Conservation (phyloP, 139 green algal species). For the Tetratostichococcus sp. region DNA sequence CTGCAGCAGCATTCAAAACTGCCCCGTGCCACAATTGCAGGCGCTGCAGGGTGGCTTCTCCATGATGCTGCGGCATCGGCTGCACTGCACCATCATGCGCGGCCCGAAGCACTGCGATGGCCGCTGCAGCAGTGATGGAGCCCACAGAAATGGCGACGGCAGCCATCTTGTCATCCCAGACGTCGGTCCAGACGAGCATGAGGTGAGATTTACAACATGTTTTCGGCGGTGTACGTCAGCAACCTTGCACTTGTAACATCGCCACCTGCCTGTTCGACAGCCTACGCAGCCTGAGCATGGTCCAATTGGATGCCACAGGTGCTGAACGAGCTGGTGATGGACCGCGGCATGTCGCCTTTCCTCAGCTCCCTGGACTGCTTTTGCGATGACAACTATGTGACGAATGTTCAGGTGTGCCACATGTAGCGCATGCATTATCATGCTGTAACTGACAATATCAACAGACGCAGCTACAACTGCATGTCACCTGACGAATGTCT, state of each 20-base stretch:
- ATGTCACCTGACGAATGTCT: too few relatives aligned
- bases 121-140: background rate
- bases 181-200: background rate
- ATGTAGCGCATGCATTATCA: too few relatives aligned
- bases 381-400: conserved; percentile 74
- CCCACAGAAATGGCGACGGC: too few relatives aligned
- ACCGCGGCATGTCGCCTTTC: conserved; percentile 73
- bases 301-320: too few relatives aligned
- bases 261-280: too few relatives aligned
- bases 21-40: conserved; percentile 1
- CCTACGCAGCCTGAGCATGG: too few relatives aligned
- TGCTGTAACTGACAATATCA: too few relatives aligned
- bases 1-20: too few relatives aligned
- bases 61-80: conserved; percentile 78
- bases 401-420: conserved; percentile 50
- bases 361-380: conserved; percentile 81
- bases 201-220: background rate
- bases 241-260: too few relatives aligned
- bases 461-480: too few relatives aligned
- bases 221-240: too few relatives aligned
- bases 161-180: background rate
- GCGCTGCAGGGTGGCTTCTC: conserved; percentile 48
- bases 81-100: conserved; percentile 74
- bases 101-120: background rate
- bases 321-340: conserved; percentile 88